Base-by-base conservation (phyloP, 2,329 filamentous ascomycete species). In the Lasiodiplodia sp. region DNA sequence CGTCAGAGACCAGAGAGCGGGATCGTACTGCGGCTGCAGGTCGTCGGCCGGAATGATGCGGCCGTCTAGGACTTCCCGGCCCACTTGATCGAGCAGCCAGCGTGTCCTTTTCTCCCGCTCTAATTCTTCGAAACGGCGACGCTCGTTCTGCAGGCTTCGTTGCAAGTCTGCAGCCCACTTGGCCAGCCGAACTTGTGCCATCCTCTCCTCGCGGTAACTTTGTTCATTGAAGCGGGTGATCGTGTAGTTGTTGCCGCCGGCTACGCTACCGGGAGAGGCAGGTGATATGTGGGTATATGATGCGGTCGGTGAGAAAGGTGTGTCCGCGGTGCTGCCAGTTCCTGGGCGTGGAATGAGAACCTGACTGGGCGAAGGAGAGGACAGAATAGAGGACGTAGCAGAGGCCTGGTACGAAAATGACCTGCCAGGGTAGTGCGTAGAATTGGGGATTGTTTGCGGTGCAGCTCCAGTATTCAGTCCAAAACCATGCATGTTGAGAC, bases 161-260 rank as follows among this genome's bases (percentile, higher is more conserved):
- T 96, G 92, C 0, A 97, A 83, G 73, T 96, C 92, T 8, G 89
- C 86, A 0, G 93, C 93, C 93, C 93, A 97, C 75, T 91, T 92
- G 1, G 90, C 91, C 21, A 96, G 84, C 7, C 90, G 86, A n/a
- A 95, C 85, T 71, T 91, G 88, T 14, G 88, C 88, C 52, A 89
- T 80, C 7, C 82, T 83, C 72, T 91, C 88, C 74, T 91, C 87
- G 21, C 84, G 82, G 69, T 87, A 85, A 3, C 85, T 86, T 75
- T 88, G 83, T 72, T 88, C 87, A 49, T 86, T 82, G 66, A 91
- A 83, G 68, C 88, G 83, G 8, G 78, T 72, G 7, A 79, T 70
- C 2, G 77, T 78, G 69, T 82, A 81, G 37, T 78, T 76, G 6
- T 73, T 71, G 0, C n/a, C 21, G 25, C 21, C 51, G 6, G 44